These are phyloP conservation scores for Ascochyta koolunga DNA, from an alignment of 2,329 filamentous ascomycete genomes.

Conservation along the genomic window DNA sequence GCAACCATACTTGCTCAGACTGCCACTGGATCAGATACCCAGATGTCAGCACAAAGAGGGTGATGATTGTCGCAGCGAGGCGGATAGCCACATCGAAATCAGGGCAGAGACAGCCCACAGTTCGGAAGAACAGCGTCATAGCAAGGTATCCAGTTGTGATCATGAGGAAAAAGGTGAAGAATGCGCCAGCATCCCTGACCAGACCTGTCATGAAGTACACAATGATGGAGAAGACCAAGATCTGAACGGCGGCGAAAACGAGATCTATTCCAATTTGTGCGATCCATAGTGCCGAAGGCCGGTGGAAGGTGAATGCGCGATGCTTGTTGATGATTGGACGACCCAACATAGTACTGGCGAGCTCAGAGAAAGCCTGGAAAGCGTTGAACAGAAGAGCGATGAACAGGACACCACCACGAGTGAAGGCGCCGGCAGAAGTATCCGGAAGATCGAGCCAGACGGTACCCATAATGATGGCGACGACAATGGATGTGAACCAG, in stretches of 20 bases:
- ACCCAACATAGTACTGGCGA: slow-evolving; percentile 76
- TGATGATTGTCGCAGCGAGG: slow-evolving; percentile 77
- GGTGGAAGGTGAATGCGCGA: slow-evolving; percentile 80
- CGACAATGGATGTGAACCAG: slow-evolving; percentile 73
- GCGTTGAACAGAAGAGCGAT: slow-evolving; percentile 82
- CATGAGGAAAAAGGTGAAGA: slow-evolving; percentile 57
- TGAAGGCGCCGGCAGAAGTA: slow-evolving; percentile 73
- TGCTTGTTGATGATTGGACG: slow-evolving; percentile 84
- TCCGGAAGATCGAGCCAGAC: slow-evolving; percentile 75
- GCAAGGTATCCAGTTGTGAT: slow-evolving; percentile 51
- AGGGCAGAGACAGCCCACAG: slow-evolving; percentile 69
- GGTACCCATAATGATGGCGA: slow-evolving; percentile 80
- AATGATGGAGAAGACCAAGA: slow-evolving; percentile 57
- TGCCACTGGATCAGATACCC: slow-evolving; percentile 86
- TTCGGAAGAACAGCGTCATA: slow-evolving; percentile 55
- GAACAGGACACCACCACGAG: slow-evolving; percentile 81
- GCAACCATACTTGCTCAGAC: slow-evolving; percentile 76
- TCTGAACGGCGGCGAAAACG: slow-evolving; percentile 72
- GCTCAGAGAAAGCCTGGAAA: slow-evolving; percentile 83
- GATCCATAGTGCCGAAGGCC: slow-evolving; percentile 82
- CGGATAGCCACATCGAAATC: slow-evolving; percentile 88
- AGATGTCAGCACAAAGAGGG: slow-evolving; percentile 78
- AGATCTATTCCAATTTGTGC: slow-evolving; percentile 82
- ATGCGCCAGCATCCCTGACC: slow-evolving; percentile 52
- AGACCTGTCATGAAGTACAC: slow-evolving; percentile 59